These are phyloP conservation scores for Gossypium gossypioides DNA, from an alignment of 441 rosid genomes.

Conservation along the genomic window DNA sequence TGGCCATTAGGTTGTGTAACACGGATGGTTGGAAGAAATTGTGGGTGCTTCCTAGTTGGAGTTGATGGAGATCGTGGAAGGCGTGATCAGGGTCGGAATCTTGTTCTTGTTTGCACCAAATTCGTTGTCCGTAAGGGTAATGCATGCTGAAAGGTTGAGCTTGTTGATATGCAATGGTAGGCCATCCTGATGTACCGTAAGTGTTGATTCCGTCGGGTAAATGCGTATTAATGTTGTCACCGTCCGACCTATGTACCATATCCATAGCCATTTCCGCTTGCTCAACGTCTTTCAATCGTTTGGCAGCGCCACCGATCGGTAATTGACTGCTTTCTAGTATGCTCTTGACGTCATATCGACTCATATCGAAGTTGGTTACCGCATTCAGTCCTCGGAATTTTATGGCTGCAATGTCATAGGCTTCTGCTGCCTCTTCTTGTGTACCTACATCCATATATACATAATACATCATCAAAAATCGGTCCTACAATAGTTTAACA, in stretches of 20 bases:
- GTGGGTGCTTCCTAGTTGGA: conserved; percentile 34
- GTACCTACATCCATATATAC: conserved; percentile 41
- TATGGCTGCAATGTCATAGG: conserved; percentile 91
- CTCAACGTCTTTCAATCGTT: conserved; percentile 51
- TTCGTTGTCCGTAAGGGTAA: conserved; percentile 36
- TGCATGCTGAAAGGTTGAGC: conserved; percentile 27
- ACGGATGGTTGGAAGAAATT: conserved; percentile 37
- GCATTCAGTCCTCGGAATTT: conserved; percentile 85
- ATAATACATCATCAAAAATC: neutral
- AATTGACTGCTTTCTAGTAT: conserved; percentile 78
- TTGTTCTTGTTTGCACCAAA: conserved; percentile 68
- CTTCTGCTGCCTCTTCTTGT: conserved; percentile 96
- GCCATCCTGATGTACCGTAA: conserved; percentile 31
- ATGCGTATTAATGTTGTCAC: conserved; percentile 13
- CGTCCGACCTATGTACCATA: conserved; percentile 6
- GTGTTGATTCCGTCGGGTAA: conserved; percentile 21
- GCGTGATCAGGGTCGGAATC: conserved; percentile 25
- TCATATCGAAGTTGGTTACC: conserved; percentile 93
- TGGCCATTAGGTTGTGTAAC: conserved; percentile 32
- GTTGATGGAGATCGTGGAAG: conserved; percentile 29
- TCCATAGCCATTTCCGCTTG: conserved; percentile 23
- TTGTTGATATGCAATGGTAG: conserved; percentile 39
- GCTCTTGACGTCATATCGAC: conserved; percentile 68
- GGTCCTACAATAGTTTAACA: too few species aligned
- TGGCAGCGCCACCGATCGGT: conserved; percentile 71